Base-by-base conservation (phyloP, 2,329 filamentous ascomycete genomes). In the Rhynchosporium graminicola region DNA sequence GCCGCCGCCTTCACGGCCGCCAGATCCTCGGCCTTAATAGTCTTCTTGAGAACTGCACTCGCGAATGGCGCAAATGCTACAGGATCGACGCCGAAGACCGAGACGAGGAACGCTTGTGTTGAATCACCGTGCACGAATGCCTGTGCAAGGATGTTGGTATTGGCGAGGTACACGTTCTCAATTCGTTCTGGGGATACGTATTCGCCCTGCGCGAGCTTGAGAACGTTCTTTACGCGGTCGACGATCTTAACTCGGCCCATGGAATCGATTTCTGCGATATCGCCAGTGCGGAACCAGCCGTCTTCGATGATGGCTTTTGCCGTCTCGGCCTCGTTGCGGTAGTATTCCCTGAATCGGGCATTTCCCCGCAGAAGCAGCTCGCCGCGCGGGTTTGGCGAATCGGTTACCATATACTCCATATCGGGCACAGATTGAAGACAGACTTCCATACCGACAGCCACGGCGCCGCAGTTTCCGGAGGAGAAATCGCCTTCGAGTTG, bases 161-260 rank as follows among this genome's bases (percentile, higher is more conserved):
- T 92, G 66, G 90, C 91, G 66, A 96, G 82, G 76, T 93, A 96
- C 42, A 97, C 89, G 75, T 97, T 97, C 81, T 99, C 95, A 73
- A 99, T 91, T 62, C 93, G 91, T 79, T 99, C 95, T 13, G 95
- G 95, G 1, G 93, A 97, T 72, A 99, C 92, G 78, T 99, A 99
- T 79, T 99, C 95, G 76, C 95, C 95, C 77, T 99, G 95, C 0
- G 94, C 88, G 61, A 99, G 86, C 83, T 99, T 99, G 74, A 99
- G 86, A n/a, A 99, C 91, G 78, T 98, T 98, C 89, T 99, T 99
- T 79, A 92, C 89, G 71, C 95, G 92, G 77, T 99, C 95, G 71
- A 99, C 89, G 77, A 99, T 96, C 77, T 86, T 87, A 81, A 98
- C 89, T 64, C 93, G 91, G 65, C 95, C 95, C 73, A 90, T 77